Conservation (phyloP, 257 asterid genomes). For the Nicotiana sylvestris region DNA sequence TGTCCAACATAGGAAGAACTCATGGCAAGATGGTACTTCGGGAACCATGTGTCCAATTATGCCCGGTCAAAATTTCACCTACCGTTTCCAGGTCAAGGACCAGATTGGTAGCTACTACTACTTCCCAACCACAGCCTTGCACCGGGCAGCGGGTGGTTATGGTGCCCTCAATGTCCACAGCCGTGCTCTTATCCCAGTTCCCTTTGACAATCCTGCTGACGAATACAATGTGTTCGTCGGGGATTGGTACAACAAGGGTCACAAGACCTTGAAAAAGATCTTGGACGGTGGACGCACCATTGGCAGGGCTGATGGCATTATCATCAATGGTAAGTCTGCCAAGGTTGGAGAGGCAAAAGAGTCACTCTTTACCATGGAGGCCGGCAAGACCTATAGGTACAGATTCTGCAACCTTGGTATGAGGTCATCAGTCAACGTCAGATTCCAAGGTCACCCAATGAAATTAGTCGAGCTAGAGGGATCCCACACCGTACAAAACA, state of each 20-base stretch:
- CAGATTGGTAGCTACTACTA: conserved; percentile 25
- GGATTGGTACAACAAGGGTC: conserved; percentile 62
- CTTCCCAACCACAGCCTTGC: conserved; percentile 51
- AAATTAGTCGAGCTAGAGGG: conserved; percentile 52
- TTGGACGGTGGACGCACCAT: conserved; percentile 44
- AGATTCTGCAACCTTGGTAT: conserved; percentile 52
- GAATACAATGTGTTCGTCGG: conserved; percentile 28
- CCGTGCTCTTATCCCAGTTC: conserved; percentile 51
- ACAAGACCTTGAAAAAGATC: conserved; percentile 35
- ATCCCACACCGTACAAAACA: conserved; percentile 50
- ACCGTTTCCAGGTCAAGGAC: conserved; percentile 53
- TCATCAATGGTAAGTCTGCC: conserved; percentile 35
- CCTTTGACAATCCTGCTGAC: conserved; percentile 26
- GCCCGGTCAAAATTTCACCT: conserved; percentile 49
- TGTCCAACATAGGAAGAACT: conserved; percentile 49
- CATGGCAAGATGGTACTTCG: conserved; percentile 52
- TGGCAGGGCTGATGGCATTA: conserved; percentile 46
- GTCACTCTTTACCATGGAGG: conserved; percentile 39
- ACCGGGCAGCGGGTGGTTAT: conserved; percentile 41
- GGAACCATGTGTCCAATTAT: conserved; percentile 62
- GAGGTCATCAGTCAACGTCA: conserved; percentile 36
- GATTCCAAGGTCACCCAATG: conserved; percentile 50
- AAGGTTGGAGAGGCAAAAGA: conserved; percentile 31
- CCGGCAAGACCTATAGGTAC: conserved; percentile 48
- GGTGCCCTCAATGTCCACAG: conserved; percentile 45